Conservation (phyloP, 2,329 filamentous ascomycete genomes). For the Tolypocladium capitatum region DNA sequence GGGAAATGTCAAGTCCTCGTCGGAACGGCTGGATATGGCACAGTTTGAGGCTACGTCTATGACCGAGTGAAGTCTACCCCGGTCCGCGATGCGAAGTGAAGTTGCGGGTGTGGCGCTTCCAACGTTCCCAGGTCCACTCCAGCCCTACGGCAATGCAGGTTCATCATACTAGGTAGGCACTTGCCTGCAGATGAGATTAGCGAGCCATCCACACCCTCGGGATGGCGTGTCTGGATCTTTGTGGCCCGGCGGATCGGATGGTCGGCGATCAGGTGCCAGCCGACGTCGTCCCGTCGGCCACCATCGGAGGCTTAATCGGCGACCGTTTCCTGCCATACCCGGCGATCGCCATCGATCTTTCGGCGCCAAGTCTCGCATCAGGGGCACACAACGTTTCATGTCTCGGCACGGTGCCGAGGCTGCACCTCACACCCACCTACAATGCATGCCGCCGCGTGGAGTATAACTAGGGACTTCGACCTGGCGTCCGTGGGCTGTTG, state of each 20-base stretch:
- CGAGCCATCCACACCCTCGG: neutral
- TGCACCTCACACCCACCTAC: no score
- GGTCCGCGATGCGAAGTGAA: neutral
- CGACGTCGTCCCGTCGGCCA: neutral
- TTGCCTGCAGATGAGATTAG: neutral
- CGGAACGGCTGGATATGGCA: neutral
- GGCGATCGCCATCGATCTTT: neutral
- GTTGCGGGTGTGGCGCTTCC: neutral
- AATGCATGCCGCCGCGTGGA: no score
- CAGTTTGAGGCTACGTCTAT: neutral
- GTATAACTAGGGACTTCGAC: no score
- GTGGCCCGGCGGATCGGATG: neutral
- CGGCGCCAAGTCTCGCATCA: no score
- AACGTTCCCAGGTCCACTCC: neutral
- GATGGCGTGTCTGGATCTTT: neutral
- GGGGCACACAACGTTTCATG: no score
- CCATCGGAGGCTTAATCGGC: neutral
- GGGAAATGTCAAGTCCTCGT: neutral
- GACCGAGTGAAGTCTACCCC: neutral
- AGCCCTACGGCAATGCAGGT: neutral
- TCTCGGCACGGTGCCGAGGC: no score
- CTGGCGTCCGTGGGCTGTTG: no score
- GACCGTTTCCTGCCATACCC: neutral
- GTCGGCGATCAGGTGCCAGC: neutral
- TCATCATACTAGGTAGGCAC: no score